phyloP scores from a whole-genome alignment of 2,329 filamentous ascomycete species.

The Cytospora schulzeri region DNA sequence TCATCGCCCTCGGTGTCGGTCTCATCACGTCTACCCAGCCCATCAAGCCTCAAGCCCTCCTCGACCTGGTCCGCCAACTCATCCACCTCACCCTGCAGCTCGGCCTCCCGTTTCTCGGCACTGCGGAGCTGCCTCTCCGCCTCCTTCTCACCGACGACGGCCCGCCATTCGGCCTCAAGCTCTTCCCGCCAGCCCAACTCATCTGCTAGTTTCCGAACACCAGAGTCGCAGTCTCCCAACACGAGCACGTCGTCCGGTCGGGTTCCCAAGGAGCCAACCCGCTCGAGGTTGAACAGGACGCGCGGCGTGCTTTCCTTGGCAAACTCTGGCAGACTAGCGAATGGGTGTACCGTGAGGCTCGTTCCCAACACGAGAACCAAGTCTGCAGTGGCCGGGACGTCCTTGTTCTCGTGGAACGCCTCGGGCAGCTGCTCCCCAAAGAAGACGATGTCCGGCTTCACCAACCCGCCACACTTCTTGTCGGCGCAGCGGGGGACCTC shows the following conservation, averaged over 20 bases:
- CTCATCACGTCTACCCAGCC: not conserved
- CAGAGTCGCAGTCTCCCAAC: slow-evolving; percentile 80
- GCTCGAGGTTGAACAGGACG: slow-evolving; percentile 84
- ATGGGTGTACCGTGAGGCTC: slow-evolving; percentile 84
- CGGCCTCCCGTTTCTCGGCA: slow-evolving; percentile 37
- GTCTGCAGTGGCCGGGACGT: slow-evolving; percentile 47
- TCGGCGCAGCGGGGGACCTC: slow-evolving; percentile 70
- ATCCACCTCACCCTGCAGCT: slow-evolving; percentile 48
- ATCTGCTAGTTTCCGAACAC: slow-evolving; percentile 76
- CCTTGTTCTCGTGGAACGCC: slow-evolving; percentile 62
- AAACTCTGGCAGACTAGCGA: slow-evolving; percentile 75
- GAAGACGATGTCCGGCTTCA: slow-evolving; percentile 95
- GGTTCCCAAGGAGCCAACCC: slow-evolving; percentile 76
- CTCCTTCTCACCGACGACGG: slow-evolving; percentile 64
- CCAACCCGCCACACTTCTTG: slow-evolving; percentile 69
- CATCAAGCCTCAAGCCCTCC: slow-evolving; percentile 31
- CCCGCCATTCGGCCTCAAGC: slow-evolving; percentile 74
- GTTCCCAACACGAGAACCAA: slow-evolving; percentile 67
- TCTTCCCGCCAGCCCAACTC: slow-evolving; percentile 85
- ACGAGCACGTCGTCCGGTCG: slow-evolving; percentile 82
- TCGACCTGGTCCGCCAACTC: slow-evolving; percentile 38
- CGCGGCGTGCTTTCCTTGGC: slow-evolving; percentile 67
- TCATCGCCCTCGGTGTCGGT: not conserved
- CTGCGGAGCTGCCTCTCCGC: slow-evolving; percentile 51
- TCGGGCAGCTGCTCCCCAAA: slow-evolving; percentile 70